phyloP scores from a whole-genome alignment of 257 asterid species.

The Eucommia ulmoides region DNA sequence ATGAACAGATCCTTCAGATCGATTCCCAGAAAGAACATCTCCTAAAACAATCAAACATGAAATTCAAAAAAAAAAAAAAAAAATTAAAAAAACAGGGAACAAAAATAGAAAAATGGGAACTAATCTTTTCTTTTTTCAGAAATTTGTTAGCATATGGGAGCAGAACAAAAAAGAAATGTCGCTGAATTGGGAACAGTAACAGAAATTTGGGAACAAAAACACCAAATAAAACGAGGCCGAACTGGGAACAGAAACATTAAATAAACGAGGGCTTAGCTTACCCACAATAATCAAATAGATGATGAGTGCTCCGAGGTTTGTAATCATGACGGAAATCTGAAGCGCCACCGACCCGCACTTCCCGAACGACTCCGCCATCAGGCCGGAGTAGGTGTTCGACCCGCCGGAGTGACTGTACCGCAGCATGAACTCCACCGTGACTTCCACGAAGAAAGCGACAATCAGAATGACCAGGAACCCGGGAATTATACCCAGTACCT shows the following conservation, averaged over 20 bases:
- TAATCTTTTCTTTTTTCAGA: too few species aligned
- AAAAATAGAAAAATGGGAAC: too few species aligned
- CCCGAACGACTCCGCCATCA: constrained; percentile 95
- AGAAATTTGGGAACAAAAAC: too few species aligned
- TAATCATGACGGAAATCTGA: constrained; percentile 73
- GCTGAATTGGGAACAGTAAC: too few species aligned
- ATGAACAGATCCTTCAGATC: constrained; percentile 63
- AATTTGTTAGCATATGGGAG: too few species aligned
- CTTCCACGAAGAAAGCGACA: constrained; percentile 71
- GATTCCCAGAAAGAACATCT: constrained; percentile 83
- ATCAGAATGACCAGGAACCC: constrained; percentile 54
- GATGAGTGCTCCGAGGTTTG: constrained; percentile 88
- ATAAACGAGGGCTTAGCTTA: constrained; percentile 12
- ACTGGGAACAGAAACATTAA: neutral
- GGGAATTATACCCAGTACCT: constrained; percentile 82
- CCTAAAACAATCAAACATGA: constrained; percentile 24
- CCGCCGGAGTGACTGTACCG: constrained; percentile 55
- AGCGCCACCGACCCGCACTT: constrained; percentile 69
- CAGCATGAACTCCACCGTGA: constrained; percentile 79
- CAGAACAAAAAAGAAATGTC: too few species aligned
- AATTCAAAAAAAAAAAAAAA: neutral
- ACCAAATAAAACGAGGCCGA: neutral
- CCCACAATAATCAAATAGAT: constrained; percentile 89
- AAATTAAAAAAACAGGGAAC: neutral
- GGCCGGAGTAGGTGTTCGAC: constrained; percentile 63